Conservation (phyloP, 805 yeast species). For the Metschnikowia aberdeeniae region DNA sequence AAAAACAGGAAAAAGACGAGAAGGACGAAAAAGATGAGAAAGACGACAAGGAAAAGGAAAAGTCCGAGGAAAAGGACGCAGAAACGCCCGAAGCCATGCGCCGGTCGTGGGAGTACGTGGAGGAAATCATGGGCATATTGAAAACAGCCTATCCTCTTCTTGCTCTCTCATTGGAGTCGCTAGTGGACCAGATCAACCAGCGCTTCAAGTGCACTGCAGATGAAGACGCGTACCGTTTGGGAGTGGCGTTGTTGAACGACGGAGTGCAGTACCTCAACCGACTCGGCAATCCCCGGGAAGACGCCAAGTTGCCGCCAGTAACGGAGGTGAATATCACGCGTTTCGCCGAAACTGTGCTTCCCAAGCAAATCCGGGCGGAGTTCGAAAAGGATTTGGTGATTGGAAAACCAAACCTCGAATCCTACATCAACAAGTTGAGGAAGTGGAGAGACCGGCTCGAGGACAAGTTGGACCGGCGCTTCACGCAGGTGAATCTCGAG, state of each 20-base stretch:
- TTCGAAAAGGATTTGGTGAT: conserved; percentile 88
- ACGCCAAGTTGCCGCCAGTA: conserved; percentile 82
- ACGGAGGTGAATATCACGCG: conserved; percentile 85
- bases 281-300: conserved; percentile 80
- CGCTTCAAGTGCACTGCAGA: conserved; percentile 91
- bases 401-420: conserved; percentile 82
- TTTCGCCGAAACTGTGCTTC: conserved; percentile 90
- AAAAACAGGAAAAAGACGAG: not conserved
- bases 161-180: conserved; percentile 87
- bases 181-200: conserved; percentile 93
- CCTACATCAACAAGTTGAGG: conserved; percentile 76
- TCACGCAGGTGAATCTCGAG: conserved; percentile 76
- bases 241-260: conserved; percentile 88
- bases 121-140: conserved; percentile 88
- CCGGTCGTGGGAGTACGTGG: conserved; percentile 91
- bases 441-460: conserved; percentile 93
- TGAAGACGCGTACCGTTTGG: conserved; percentile 92
- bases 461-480: conserved; percentile 83
- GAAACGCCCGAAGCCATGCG: conserved; percentile 25
- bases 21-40: conserved; percentile 3
- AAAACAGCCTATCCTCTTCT: conserved; percentile 95
- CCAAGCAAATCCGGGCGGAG: conserved; percentile 81
- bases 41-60: conserved; percentile 5
- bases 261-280: conserved; percentile 89
- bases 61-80: not conserved